Evolutionary conservation across 495 filamentous ascomycete genomes (phyloP).

Genomic region (Penicillium taxi): DNA sequence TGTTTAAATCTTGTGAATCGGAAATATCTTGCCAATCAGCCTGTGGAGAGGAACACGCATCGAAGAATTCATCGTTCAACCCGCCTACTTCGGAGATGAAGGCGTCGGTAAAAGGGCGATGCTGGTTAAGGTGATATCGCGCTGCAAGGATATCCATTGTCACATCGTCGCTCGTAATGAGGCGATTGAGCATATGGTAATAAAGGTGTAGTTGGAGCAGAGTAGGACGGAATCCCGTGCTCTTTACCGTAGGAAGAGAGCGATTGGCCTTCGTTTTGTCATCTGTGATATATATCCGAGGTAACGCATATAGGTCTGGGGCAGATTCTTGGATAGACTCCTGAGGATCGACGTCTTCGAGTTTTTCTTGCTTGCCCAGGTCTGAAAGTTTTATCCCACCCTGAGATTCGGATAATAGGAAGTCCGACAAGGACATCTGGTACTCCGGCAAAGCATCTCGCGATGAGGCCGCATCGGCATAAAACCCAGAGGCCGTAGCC

Average conservation of each 20-base stretch:
- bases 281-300: constrained; percentile 69
- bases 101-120: constrained; percentile 60
- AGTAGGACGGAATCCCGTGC: constrained; percentile 64
- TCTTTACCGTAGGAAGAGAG: constrained; percentile 52
- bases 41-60: constrained; percentile 12
- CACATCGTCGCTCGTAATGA: constrained; percentile 61
- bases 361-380: constrained; percentile 9
- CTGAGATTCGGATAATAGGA: constrained; percentile 35
- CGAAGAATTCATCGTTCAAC: constrained; percentile 53
- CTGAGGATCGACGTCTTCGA: constrained; percentile 1
- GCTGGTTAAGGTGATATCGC: constrained; percentile 59
- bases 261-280: constrained; percentile 70
- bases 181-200: constrained; percentile 68
- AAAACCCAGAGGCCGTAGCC: constrained; percentile 34
- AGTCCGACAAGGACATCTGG: constrained; percentile 48
- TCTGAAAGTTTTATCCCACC: constrained; percentile 34
- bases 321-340: constrained; percentile 9
- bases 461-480: constrained; percentile 28
- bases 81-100: constrained; percentile 73
- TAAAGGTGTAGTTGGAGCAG: constrained; percentile 87
- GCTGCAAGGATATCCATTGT: constrained; percentile 57
- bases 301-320: constrained; percentile 20
- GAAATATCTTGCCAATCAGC: constrained; percentile 26
- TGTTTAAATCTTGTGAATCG: too few species aligned
- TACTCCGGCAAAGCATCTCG: constrained; percentile 38